These are phyloP conservation scores for Fusarium goolgardi DNA, from an alignment of 2,329 filamentous ascomycete species.

Conservation along the genomic window DNA sequence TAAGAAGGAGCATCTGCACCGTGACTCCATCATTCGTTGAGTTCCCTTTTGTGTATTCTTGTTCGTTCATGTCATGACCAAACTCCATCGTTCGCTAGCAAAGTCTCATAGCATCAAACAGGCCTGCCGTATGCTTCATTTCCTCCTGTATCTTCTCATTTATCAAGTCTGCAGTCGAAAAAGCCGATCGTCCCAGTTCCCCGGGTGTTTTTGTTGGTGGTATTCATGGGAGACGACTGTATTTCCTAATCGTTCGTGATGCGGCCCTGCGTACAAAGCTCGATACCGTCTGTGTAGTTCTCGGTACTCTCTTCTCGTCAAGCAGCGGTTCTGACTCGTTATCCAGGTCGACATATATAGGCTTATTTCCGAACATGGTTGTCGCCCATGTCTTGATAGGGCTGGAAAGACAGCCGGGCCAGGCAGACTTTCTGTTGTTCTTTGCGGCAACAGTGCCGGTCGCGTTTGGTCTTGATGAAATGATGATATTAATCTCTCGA, in stretches of 20 bases:
- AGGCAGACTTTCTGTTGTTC: slow-evolving; percentile 5
- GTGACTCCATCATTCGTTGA: neutral
- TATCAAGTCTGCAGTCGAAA: neutral
- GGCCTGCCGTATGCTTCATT: neutral
- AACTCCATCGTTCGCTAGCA: neutral
- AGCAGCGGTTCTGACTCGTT: slow-evolving; percentile 44
- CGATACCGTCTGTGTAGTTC: slow-evolving; percentile 56
- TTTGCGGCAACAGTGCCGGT: neutral
- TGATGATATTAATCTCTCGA: slow-evolving; percentile 35
- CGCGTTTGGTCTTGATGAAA: slow-evolving; percentile 16
- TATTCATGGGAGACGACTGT: slow-evolving; percentile 45
- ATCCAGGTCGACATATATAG: slow-evolving; percentile 5
- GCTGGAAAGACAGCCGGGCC: slow-evolving; percentile 26
- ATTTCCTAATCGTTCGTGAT: slow-evolving; percentile 53
- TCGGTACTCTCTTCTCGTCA: slow-evolving; percentile 17
- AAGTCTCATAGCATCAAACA: neutral
- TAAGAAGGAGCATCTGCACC: neutral
- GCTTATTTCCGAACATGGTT: slow-evolving; percentile 9
- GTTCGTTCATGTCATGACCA: neutral
- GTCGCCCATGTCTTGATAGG: slow-evolving; percentile 32
- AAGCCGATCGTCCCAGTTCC: too few relatives aligned
- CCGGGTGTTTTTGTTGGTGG: too few relatives aligned
- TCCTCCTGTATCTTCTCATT: neutral
- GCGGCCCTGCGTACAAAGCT: slow-evolving; percentile 59
- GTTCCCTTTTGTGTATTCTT: neutral